A percentile compares a stretch with the other conserved stretches of the same genome.
Conservation (phyloP, 2,329 filamentous ascomycete genomes). For the Sclerotinia borealis region DNA sequence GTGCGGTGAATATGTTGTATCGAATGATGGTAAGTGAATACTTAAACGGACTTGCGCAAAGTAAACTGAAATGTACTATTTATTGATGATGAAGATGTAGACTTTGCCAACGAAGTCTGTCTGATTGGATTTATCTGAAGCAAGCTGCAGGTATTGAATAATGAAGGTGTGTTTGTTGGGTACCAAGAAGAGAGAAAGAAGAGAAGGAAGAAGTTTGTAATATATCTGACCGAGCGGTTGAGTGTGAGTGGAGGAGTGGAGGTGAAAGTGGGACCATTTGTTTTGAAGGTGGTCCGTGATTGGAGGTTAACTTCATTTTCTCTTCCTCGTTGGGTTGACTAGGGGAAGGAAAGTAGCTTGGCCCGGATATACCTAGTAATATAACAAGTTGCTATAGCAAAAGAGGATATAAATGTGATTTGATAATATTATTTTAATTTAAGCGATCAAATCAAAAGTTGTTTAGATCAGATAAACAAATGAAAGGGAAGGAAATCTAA, state of each 20-base stretch:
- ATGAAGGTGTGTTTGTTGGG: neutral
- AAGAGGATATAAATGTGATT: neutral
- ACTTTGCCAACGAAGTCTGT: conserved; percentile 14
- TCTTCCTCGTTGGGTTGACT: neutral
- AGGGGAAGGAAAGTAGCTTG: neutral
- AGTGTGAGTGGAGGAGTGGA: neutral
- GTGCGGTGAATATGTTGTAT: neutral
- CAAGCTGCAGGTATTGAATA: conserved; percentile 5
- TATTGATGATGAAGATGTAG: neutral
- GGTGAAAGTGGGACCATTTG: no score
- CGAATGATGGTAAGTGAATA: neutral
- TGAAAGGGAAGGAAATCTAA: neutral
- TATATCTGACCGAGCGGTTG: neutral
- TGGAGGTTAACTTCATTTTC: neutral
- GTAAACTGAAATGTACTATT: neutral
- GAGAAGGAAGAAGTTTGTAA: neutral
- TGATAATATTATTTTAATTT: neutral
- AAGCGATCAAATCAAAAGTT: neutral
- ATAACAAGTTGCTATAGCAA: neutral
- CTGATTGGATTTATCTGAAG: neutral
- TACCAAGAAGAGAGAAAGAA: neutral
- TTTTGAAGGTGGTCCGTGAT: neutral
- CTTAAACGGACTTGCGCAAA: neutral
- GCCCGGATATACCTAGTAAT: neutral
- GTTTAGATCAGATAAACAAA: neutral